Evolutionary conservation across 192 early-diverging fungal species (phyloP).

Genomic region (Coemansia sp.): DNA sequence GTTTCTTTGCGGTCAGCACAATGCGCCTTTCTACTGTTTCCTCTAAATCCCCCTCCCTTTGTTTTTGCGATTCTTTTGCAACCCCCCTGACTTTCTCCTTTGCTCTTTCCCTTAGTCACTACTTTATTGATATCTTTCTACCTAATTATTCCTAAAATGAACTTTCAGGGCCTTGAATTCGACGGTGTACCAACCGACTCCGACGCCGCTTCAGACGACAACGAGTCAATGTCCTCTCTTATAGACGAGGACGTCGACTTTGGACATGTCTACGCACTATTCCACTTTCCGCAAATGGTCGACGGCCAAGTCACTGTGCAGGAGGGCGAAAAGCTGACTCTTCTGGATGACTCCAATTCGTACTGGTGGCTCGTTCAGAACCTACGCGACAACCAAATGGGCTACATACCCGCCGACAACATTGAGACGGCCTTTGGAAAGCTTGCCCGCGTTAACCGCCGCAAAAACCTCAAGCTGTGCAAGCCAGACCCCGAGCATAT

Average conservation of each 20-base stretch:
- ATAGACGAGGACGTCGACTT: conserved; percentile 62
- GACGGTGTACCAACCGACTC: conserved; percentile 46
- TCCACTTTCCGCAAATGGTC: conserved; percentile 74
- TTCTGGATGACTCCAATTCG: conserved; percentile 75
- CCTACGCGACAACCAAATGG: conserved; percentile 63
- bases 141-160: conserved; percentile 23
- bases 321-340: conserved; percentile 68
- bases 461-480: conserved; percentile 59
- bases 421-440: conserved; percentile 63
- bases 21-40: background rate
- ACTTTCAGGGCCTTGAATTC: conserved; percentile 50
- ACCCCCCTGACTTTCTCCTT: background rate
- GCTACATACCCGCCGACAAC: conserved; percentile 81
- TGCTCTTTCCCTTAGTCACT: background rate
- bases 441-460: conserved; percentile 68
- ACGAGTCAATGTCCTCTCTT: conserved; percentile 40
- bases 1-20: background rate
- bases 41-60: background rate
- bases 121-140: background rate
- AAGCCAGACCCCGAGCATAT: conserved; percentile 46
- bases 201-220: conserved; percentile 33
- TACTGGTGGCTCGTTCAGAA: conserved; percentile 72
- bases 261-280: conserved; percentile 66
- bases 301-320: conserved; percentile 76
- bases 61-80: conserved; percentile 2